phyloP scores from a whole-genome alignment of 495 filamentous ascomycete species.

The Tetracladium marchalianum region DNA sequence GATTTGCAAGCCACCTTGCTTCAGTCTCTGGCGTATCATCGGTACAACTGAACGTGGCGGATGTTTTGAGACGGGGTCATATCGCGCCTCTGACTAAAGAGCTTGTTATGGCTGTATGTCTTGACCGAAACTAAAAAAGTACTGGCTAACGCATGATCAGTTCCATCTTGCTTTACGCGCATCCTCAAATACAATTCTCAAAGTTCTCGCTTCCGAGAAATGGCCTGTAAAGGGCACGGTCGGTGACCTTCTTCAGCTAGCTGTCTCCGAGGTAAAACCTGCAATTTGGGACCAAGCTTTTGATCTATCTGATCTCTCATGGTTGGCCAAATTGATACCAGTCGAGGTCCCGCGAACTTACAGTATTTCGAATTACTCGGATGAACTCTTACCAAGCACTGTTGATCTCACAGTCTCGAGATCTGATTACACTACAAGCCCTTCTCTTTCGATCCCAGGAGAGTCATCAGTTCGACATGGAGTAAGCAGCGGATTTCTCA shows the following conservation, averaged over 20 bases:
- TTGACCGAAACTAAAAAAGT: not conserved
- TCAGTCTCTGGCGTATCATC: constrained; percentile 2
- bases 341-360: constrained; percentile 25
- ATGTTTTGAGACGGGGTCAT: constrained; percentile 21
- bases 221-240: constrained; percentile 23
- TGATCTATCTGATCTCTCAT: constrained; percentile 16
- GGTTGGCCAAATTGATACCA: constrained; percentile 20
- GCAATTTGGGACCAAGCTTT: constrained; percentile 22
- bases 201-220: constrained; percentile 19
- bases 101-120: constrained; percentile 13
- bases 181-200: constrained; percentile 18
- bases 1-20: constrained; percentile 18
- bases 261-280: constrained; percentile 14
- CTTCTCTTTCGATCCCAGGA: constrained; percentile 3
- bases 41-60: constrained; percentile 13
- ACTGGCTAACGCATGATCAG: not conserved
- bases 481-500: constrained; percentile 23
- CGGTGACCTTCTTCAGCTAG: constrained; percentile 18
- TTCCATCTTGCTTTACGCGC: constrained; percentile 19
- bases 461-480: constrained; percentile 3
- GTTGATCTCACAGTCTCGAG: constrained; percentile 23
- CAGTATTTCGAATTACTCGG: constrained; percentile 19
- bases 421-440: constrained; percentile 14
- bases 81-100: constrained; percentile 22
- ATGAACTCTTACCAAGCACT: constrained; percentile 17